phyloP scores from a whole-genome alignment of 306 rosid genomes.

The Albizia julibrissin region DNA sequence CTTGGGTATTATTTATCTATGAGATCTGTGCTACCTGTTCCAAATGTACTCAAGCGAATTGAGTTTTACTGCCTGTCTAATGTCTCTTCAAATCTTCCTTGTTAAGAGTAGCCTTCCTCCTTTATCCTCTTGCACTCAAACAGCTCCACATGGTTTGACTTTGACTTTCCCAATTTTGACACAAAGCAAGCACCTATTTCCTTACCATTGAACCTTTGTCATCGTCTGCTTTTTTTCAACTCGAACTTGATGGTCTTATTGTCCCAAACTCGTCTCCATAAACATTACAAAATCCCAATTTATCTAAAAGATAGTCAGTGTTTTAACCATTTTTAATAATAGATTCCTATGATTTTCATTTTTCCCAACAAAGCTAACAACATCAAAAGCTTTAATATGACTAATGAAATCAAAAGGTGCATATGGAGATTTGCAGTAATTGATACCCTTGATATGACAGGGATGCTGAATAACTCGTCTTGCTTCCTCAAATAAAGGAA shows the following conservation, averaged over 20 bases:
- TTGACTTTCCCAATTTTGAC: neutral
- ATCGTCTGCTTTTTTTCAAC: neutral
- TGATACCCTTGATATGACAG: neutral
- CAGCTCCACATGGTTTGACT: neutral
- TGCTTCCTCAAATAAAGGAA: neutral
- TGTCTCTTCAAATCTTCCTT: neutral
- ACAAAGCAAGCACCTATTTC: neutral
- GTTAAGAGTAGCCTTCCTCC: neutral
- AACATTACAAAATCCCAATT: neutral
- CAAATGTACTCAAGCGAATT: neutral
- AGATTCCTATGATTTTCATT: neutral
- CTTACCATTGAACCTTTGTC: neutral
- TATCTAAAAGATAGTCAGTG: neutral
- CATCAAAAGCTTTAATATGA: neutral
- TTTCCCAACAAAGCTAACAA: neutral
- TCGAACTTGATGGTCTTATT: neutral
- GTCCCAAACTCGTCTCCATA: neutral
- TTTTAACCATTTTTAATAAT: neutral
- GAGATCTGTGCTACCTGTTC: neutral
- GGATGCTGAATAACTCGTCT: neutral
- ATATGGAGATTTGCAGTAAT: neutral
- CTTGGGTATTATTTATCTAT: neutral
- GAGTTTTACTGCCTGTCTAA: neutral
- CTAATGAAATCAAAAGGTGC: neutral
- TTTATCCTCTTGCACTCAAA: neutral